These are phyloP conservation scores for Penicillium longicatenatum DNA, from an alignment of 495 filamentous ascomycete species.

Conservation along the genomic window DNA sequence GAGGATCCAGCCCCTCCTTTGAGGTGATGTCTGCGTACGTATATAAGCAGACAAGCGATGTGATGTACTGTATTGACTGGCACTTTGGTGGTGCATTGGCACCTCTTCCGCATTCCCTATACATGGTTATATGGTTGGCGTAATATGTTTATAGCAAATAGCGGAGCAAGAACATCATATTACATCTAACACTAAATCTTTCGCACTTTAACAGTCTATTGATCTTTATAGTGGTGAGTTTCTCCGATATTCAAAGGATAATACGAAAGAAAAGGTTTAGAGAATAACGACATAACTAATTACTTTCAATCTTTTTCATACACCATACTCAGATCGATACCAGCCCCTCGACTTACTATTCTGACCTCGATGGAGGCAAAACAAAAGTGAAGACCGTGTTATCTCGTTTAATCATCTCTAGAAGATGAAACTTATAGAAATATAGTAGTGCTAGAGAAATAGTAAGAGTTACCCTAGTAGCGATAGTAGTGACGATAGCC, in stretches of 20 bases:
- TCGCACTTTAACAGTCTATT: not conserved
- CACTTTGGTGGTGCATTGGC: too few species aligned
- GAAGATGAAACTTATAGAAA: conserved; percentile 14
- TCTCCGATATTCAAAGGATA: not conserved
- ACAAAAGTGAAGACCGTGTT: conserved; percentile 4
- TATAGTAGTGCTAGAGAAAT: conserved; percentile 3
- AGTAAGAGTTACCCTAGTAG: conserved; percentile 11
- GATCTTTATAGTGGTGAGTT: not conserved
- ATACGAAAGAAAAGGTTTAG: not conserved
- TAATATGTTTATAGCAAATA: not conserved
- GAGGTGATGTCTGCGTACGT: too few species aligned
- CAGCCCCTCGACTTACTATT: not conserved
- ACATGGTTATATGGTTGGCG: too few species aligned
- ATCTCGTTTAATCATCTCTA: conserved; percentile 9
- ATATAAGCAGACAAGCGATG: too few species aligned
- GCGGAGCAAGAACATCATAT: not conserved
- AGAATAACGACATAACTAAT: not conserved
- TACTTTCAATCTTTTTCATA: not conserved
- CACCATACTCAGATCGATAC: not conserved
- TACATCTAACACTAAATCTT: not conserved
- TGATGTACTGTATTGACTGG: too few species aligned
- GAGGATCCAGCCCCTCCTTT: too few species aligned
- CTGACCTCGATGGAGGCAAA: not conserved
- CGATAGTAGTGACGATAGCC: conserved; percentile 14
- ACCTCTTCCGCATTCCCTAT: too few species aligned